phyloP scores from a whole-genome alignment of 208 protist species.

The Angomonas deanei region DNA sequence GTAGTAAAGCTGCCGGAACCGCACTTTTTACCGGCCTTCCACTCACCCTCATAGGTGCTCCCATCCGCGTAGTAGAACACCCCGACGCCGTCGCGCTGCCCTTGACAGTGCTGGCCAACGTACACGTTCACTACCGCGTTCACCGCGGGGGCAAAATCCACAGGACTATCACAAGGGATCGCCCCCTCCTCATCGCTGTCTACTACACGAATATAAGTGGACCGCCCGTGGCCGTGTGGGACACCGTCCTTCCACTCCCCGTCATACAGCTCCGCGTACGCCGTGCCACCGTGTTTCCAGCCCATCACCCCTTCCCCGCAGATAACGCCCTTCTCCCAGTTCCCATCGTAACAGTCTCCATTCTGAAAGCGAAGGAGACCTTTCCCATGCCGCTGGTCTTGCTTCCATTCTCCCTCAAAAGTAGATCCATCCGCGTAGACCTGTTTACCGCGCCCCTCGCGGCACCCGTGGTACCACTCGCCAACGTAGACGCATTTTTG shows the following conservation, averaged over 20 bases:
- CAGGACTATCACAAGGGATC: slow-evolving; percentile 8
- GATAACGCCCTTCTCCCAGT: slow-evolving; percentile 47
- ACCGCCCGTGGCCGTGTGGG: slow-evolving; percentile 66
- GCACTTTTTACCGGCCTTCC: slow-evolving; percentile 48
- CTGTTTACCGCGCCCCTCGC: slow-evolving; percentile 63
- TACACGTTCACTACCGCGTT: slow-evolving; percentile 73
- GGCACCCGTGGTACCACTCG: slow-evolving; percentile 52
- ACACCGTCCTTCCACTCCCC: slow-evolving; percentile 61
- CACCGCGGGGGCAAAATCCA: slow-evolving; percentile 30
- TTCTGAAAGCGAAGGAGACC: slow-evolving; percentile 49
- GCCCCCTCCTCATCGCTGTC: background rate
- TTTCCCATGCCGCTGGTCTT: slow-evolving; percentile 46
- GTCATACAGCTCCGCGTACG: slow-evolving; percentile 70
- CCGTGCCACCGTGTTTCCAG: slow-evolving; percentile 32
- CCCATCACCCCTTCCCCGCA: slow-evolving; percentile 76
- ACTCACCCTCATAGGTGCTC: slow-evolving; percentile 78
- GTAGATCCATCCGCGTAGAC: slow-evolving; percentile 57
- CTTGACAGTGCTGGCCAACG: slow-evolving; percentile 41
- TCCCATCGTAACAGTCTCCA: slow-evolving; percentile 76
- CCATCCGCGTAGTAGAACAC: slow-evolving; percentile 87
- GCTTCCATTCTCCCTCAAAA: slow-evolving; percentile 61
- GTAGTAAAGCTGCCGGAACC: slow-evolving; percentile 57
- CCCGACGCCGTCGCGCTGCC: slow-evolving; percentile 63
- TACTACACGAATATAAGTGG: slow-evolving; percentile 43
- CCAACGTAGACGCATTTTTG: slow-evolving; percentile 61